A percentile compares a stretch with the other conserved stretches of the same genome.
Conservation (phyloP, 2,329 filamentous ascomycete species). For the Talaromyces sp. region DNA sequence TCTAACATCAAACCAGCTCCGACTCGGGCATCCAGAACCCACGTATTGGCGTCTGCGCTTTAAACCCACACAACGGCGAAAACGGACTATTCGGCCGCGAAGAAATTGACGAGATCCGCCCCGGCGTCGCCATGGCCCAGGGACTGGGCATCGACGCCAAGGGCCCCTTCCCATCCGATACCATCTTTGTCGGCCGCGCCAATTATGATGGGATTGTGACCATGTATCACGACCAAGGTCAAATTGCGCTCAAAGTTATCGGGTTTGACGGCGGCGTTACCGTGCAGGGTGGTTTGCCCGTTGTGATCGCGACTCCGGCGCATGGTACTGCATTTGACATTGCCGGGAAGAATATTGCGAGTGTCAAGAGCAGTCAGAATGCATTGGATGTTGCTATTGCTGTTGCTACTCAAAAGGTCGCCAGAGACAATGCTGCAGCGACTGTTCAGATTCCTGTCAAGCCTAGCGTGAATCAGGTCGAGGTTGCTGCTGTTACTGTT, state of each 20-base stretch:
- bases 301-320: constrained; percentile 25
- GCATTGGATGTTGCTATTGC: constrained; percentile 25
- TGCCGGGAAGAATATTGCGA: constrained; percentile 24
- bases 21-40: constrained; percentile 26
- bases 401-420: neutral
- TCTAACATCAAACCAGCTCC: constrained; percentile 14
- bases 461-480: neutral
- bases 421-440: neutral
- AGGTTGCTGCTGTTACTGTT: neutral
- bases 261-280: constrained; percentile 31
- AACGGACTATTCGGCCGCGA: constrained; percentile 27
- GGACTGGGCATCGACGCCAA: constrained; percentile 22
- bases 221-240: constrained; percentile 34
- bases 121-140: constrained; percentile 21
- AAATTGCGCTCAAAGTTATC: constrained; percentile 31
- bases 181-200: constrained; percentile 27
- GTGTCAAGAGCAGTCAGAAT: constrained; percentile 25
- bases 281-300: constrained; percentile 27
- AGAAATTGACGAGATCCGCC: constrained; percentile 27
- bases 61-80: constrained; percentile 31
- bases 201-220: constrained; percentile 30
- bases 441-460: neutral
- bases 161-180: constrained; percentile 29
- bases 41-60: constrained; percentile 27
- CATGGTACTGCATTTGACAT: constrained; percentile 28